Conservation (phyloP, 345 rosid species). For the Salix brachista region DNA sequence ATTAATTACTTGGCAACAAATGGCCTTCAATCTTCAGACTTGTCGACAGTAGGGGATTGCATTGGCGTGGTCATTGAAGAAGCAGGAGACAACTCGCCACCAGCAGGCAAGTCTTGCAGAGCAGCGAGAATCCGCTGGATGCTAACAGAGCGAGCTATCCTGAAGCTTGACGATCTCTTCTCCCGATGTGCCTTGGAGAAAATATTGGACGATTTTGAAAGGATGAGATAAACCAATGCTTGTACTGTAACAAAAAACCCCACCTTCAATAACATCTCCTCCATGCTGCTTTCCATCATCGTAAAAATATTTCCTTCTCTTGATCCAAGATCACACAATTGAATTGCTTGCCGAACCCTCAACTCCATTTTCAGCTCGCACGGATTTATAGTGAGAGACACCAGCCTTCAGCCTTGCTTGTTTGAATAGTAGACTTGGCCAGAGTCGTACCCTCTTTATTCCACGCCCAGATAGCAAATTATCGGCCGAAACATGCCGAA, state of each 20-base stretch:
- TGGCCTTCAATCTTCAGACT: not conserved
- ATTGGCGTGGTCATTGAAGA: not conserved
- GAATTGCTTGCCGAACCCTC: not conserved
- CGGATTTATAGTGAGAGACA: not conserved
- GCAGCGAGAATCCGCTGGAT: conserved; percentile 44
- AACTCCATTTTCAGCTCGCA: not conserved
- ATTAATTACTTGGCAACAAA: not conserved
- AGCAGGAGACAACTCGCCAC: conserved; percentile 9
- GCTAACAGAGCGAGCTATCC: conserved; percentile 42
- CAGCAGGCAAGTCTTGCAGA: conserved; percentile 40
- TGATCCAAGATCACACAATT: not conserved
- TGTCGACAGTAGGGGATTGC: not conserved
- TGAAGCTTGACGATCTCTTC: conserved; percentile 38
- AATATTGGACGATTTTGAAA: conserved; percentile 51
- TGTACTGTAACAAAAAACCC: conserved; percentile 45
- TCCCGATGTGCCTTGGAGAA: conserved; percentile 38
- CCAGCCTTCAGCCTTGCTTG: not conserved
- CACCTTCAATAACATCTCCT: conserved; percentile 43
- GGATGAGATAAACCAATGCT: conserved; percentile 58
- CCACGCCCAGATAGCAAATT: not conserved
- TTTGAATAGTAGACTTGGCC: not conserved
- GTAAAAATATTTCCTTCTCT: not conserved
- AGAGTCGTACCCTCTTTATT: not conserved
- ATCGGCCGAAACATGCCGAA: not conserved
- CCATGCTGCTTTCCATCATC: conserved; percentile 38